These are phyloP conservation scores for Trichomonascus vanleenenianus DNA, from an alignment of 805 yeast species.

Conservation along the genomic window DNA sequence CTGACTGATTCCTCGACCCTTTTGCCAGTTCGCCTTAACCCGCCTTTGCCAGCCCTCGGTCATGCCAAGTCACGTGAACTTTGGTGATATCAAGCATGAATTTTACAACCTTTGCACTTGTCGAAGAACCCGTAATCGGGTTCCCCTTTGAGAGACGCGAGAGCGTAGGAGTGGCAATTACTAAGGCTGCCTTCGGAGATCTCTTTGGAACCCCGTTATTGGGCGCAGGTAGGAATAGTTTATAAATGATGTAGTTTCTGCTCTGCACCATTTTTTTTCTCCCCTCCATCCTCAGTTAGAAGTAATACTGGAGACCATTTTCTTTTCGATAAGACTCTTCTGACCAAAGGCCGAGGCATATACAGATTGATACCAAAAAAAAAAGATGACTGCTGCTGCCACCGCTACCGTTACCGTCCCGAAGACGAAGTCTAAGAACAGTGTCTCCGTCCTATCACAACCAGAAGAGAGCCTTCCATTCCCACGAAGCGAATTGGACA, in stretches of 20 bases:
- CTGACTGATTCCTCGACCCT: too few relatives aligned
- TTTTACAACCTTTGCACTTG: too few relatives aligned
- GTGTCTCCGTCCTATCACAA: neutral
- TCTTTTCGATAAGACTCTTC: neutral
- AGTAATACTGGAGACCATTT: neutral
- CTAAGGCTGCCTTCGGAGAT: too few relatives aligned
- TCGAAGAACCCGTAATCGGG: too few relatives aligned
- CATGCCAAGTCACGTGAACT: conserved; percentile 3
- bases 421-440: neutral
- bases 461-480: conserved; percentile 17
- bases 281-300: neutral
- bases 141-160: too few relatives aligned
- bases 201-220: too few relatives aligned
- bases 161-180: too few relatives aligned
- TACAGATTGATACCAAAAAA: neutral
- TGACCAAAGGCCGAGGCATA: neutral
- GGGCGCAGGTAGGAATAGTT: too few relatives aligned
- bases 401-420: conserved; percentile 5
- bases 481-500: conserved; percentile 49
- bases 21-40: too few relatives aligned
- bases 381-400: conserved; percentile 2
- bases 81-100: neutral
- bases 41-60: neutral
- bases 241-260: too few relatives aligned
- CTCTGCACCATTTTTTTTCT: neutral